Evolutionary conservation across 1,284 basidiomycete species (phyloP), one percentile per base, ranked within the genome.

Genomic region (Pascua guehoae): DNA sequence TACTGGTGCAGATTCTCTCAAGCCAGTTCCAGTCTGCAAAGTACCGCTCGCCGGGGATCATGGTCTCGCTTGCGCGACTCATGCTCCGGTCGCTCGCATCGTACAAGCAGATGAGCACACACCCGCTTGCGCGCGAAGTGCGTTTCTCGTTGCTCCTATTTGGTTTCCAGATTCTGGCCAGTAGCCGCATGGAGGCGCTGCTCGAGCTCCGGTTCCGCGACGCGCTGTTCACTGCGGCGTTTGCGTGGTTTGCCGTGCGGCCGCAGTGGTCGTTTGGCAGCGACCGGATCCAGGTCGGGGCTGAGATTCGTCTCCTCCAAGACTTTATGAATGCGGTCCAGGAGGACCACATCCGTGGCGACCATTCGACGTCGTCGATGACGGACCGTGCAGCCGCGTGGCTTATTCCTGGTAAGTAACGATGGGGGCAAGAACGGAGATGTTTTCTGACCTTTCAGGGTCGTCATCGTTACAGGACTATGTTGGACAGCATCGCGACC

Each of bases 191-290:
- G 65, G 96, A 98, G 72, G 81, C 85, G 0, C 85, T 86, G 57
- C 88, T 91, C 57, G 95, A 98, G 76, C 82, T 86, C 63, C 76
- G 84, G 24, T 79, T 94, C 54, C 84, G 96, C 48, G 84, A 89
- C 63, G 82, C 81, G 49, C 79, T 98, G 12, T 98, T 91, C 74
- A 77, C 79, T 11, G 83, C 87, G 1, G 91, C 90, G 0, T 89
- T 92, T 64, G 85, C 86, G 5, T 98, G 96, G 96, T 99, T 98
- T 76, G 81, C 87, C n/a, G 83, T 87, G 40, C 83, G 87, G 14
- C 89, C 91, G 11, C 88, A 91, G 91, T 98, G 95, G 94, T 88
- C 92, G 7, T 97, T 88, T 72, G 96, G 95, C 36, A 88, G 90
- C 24, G 91, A 91, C 76, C 85, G 91, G 5, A 85, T 92, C 12